Evolutionary conservation across 768 basidiomycete genomes (phyloP).

Genomic region (Imleria badia): DNA sequence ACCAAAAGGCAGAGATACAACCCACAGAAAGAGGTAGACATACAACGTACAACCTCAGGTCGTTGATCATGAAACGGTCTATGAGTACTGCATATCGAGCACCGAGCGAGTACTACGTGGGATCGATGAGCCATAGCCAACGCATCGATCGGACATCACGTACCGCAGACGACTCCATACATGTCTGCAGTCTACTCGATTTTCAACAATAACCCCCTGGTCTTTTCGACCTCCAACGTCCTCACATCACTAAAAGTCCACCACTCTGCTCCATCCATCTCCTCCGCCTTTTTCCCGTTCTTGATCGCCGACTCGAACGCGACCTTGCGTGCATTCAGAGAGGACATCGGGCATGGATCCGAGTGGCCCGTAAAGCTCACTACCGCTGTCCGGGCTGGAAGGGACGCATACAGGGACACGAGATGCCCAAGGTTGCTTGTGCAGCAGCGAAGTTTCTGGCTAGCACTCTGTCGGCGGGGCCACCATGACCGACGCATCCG

Average conservation of each 20-base stretch:
- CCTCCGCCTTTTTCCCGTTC: slow-evolving; percentile 55
- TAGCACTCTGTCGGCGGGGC: slow-evolving; percentile 33
- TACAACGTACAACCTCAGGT: too few relatives aligned
- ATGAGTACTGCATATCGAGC: too few relatives aligned
- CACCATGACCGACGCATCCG: slow-evolving; percentile 33
- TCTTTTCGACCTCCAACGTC: slow-evolving; percentile 76
- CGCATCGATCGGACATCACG: too few relatives aligned
- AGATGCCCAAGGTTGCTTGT: slow-evolving; percentile 65
- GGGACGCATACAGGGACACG: slow-evolving; percentile 54
- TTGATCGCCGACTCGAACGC: slow-evolving; percentile 70
- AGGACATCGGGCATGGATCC: slow-evolving; percentile 79
- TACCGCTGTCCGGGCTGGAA: slow-evolving; percentile 80
- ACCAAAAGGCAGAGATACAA: too few relatives aligned
- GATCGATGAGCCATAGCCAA: too few relatives aligned
- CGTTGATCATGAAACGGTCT: too few relatives aligned
- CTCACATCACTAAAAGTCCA: slow-evolving; percentile 67
- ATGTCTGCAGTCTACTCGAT: too few relatives aligned
- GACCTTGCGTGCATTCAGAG: slow-evolving; percentile 65
- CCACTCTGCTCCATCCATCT: slow-evolving; percentile 50
- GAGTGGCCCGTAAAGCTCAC: slow-evolving; percentile 89
- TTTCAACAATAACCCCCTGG: slow-evolving; percentile 82
- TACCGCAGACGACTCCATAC: too few relatives aligned
- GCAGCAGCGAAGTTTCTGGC: slow-evolving; percentile 34
- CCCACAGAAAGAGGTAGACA: too few relatives aligned
- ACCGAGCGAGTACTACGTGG: too few relatives aligned